phyloP scores from a whole-genome alignment of 2,329 filamentous ascomycete species.

The Colletotrichum incanum region DNA sequence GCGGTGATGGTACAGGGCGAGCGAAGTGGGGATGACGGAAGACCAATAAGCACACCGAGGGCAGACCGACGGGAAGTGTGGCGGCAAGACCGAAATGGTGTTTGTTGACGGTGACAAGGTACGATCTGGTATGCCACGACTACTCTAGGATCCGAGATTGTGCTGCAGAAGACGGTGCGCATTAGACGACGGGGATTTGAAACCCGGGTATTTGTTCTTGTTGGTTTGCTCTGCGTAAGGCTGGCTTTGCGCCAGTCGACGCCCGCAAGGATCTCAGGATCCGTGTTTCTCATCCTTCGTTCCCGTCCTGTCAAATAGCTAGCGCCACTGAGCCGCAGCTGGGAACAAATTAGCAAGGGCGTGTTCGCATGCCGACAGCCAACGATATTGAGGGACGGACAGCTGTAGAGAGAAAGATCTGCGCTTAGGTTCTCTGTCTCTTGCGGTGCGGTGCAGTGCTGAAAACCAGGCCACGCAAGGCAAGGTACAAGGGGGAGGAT shows the following conservation, averaged over 20 bases:
- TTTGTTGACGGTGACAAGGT: not conserved
- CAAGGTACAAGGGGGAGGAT: conserved; percentile 30
- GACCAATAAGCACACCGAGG: conserved; percentile 19
- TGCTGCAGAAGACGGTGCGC: not conserved
- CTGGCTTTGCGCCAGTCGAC: conserved; percentile 1
- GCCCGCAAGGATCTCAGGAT: conserved; percentile 12
- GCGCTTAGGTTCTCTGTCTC: not conserved
- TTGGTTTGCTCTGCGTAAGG: conserved; percentile 3
- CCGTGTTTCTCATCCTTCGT: conserved; percentile 11
- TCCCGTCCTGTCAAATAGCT: conserved; percentile 12
- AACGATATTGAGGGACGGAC: not conserved
- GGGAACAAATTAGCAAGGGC: not conserved
- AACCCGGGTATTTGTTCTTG: not conserved
- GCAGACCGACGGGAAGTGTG: conserved; percentile 22
- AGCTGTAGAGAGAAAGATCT: not conserved
- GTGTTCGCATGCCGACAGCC: not conserved
- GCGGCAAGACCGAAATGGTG: not conserved
- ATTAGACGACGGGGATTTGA: not conserved
- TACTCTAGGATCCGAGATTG: too few species aligned
- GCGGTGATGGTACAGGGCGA: not conserved
- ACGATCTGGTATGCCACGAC: not conserved
- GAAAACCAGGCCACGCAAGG: conserved; percentile 4
- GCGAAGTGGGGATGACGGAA: conserved; percentile 19
- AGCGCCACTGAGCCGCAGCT: conserved; percentile 18
- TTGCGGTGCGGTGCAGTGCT: conserved; percentile 23